Evolutionary conservation across 2,329 filamentous ascomycete genomes (phyloP).

Genomic region (Cryphonectria japonica): DNA sequence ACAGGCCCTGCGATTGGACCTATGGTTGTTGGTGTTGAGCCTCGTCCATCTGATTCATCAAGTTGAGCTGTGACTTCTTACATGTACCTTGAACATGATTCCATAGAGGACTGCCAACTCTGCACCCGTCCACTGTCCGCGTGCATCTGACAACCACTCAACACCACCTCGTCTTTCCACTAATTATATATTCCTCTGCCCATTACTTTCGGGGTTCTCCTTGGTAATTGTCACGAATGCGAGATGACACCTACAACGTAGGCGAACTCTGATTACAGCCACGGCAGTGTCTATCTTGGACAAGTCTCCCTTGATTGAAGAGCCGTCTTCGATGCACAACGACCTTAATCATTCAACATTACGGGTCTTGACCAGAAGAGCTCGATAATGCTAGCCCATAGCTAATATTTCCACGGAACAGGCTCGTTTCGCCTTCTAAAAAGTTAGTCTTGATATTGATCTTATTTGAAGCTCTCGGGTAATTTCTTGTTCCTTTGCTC

Average conservation of each 20-base stretch:
- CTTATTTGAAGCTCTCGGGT: not conserved
- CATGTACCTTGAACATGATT: slow-evolving; percentile 42
- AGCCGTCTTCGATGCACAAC: too few species aligned
- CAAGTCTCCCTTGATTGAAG: too few species aligned
- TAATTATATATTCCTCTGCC: not conserved
- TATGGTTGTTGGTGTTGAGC: too few species aligned
- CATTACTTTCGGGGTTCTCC: not conserved
- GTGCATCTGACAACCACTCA: not conserved
- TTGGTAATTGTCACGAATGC: not conserved
- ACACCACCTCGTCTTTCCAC: not conserved
- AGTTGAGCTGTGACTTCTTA: not conserved
- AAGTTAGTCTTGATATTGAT: not conserved
- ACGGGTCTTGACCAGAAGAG: too few species aligned
- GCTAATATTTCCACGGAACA: not conserved
- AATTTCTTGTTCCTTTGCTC: not conserved
- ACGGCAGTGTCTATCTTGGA: too few species aligned
- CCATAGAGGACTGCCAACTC: slow-evolving; percentile 41
- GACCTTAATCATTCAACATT: too few species aligned
- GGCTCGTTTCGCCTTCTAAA: not conserved
- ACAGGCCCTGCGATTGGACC: not conserved
- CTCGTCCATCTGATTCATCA: not conserved
- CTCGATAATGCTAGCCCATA: not conserved
- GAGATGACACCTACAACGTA: not conserved
- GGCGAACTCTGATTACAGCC: too few species aligned
- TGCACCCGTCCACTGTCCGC: not conserved